Base-by-base conservation (phyloP, 2,329 filamentous ascomycete species). In the Coniochaeta sp. region DNA sequence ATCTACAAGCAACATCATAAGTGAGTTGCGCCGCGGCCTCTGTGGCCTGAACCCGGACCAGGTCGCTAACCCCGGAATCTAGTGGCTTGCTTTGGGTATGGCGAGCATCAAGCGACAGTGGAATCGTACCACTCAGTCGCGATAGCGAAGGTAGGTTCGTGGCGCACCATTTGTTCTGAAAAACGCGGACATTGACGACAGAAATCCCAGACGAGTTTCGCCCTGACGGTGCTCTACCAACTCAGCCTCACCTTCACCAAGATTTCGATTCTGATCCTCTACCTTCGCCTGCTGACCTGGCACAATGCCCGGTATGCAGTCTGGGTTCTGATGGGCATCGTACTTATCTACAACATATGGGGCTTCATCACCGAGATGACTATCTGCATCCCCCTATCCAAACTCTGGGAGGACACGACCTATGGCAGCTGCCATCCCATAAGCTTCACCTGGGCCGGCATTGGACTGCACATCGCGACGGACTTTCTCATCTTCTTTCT, bases 261-360 rank as follows among this genome's bases (percentile, higher is more conserved):
- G 26, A 45, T 56, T n/a, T 53, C 54, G n/a, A 54, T 58, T 45
- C 51, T 58, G 4, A 24, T 55, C 13, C 54, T 58, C 3, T 58
- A 58, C 51, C 55, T 56, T 50, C 56, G 55, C 18, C 49, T 58
- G 33, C 53, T 56, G 10, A 52, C 49, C 20, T 54, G 53, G 53
- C 51, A 53, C 16, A 46, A 53, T 49, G 50, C 52, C 3, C 53
- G 56, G 6, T 51, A 47, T 13, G 53, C 52, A 13, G 51, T 46
- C 28, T 52, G 56, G 24, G 45, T 47, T 26, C 40, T 58, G 27
- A 47, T 56, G 20, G 50, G 26, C 32, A 38, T 51, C 18, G 53
- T 55, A 4, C 22, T 35, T 18, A 20, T 52, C 22, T 53, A 48
- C 46, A 51, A 52, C 50, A 22, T 47, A 24, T 51, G 51, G 52